Conservation (phyloP, 805 yeast genomes). For the Saturnispora mendoncae region DNA sequence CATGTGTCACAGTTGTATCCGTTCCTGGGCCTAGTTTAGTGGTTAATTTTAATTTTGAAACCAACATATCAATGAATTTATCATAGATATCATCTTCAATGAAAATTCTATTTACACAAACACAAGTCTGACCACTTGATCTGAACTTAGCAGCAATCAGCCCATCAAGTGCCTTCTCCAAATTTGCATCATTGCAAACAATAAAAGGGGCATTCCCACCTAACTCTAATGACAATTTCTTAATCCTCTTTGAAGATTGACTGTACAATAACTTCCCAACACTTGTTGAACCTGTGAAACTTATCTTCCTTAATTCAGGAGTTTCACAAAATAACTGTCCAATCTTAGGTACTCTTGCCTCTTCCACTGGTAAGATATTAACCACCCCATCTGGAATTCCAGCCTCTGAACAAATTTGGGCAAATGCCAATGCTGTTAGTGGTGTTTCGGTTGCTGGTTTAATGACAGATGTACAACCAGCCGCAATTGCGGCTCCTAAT, state of each 20-base stretch:
- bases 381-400: constrained; percentile 66
- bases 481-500: constrained; percentile 71
- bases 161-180: constrained; percentile 55
- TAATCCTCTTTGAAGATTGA: constrained; percentile 51
- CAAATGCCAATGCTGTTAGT: constrained; percentile 60
- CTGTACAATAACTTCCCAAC: constrained; percentile 60
- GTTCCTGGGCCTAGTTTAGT: constrained; percentile 57
- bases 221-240: constrained; percentile 62
- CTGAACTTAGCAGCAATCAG: constrained; percentile 59
- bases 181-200: constrained; percentile 59
- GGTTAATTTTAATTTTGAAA: constrained; percentile 32
- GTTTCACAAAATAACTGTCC: constrained; percentile 53
- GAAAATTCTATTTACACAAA: constrained; percentile 63
- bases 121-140: constrained; percentile 73
- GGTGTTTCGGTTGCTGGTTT: constrained; percentile 79
- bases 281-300: constrained; percentile 71
- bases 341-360: constrained; percentile 31
- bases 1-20: constrained; percentile 51
- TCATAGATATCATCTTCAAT: constrained; percentile 56
- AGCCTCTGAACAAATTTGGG: constrained; percentile 49
- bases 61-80: constrained; percentile 41
- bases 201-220: constrained; percentile 81
- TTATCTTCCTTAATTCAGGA: constrained; percentile 49
- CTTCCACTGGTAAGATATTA: constrained; percentile 48
- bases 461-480: constrained; percentile 70